Evolutionary conservation across 2,329 filamentous ascomycete species (phyloP).

Genomic region (Aspergillus arachidicola): DNA sequence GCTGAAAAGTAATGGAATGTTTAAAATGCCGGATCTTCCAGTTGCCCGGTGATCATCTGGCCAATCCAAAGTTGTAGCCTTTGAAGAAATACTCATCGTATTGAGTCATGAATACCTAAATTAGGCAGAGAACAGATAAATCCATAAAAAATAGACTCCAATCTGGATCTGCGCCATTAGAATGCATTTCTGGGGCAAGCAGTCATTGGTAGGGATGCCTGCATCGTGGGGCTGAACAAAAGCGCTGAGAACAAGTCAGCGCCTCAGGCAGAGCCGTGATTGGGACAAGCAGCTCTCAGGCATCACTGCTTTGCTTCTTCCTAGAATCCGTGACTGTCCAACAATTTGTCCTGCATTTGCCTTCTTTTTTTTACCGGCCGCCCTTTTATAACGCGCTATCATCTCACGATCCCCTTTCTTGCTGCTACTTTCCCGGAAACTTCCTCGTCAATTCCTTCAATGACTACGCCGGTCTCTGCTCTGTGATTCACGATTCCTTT

Average conservation of each 20-base stretch:
- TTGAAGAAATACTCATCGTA: background rate
- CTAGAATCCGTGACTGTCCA: background rate
- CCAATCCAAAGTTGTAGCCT: background rate
- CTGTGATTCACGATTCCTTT: background rate
- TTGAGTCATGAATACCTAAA: background rate
- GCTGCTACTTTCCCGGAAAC: background rate
- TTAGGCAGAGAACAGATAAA: background rate
- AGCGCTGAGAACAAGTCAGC: background rate
- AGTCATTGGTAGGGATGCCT: background rate
- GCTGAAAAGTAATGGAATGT: background rate
- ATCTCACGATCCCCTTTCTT: background rate
- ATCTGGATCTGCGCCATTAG: background rate
- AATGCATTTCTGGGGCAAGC: background rate
- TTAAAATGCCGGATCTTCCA: background rate
- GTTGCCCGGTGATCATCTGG: background rate
- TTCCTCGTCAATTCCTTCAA: background rate
- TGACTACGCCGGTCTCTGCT: background rate
- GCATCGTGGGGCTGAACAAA: conserved; percentile 2
- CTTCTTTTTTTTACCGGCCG: background rate
- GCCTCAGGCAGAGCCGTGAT: conserved; percentile 1
- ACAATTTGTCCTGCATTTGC: background rate
- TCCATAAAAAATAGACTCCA: background rate
- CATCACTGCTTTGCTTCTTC: background rate
- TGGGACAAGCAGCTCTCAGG: conserved; percentile 2
- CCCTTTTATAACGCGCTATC: background rate